Conservation (phyloP, 768 basidiomycete genomes). For the Tricholoma sp. region DNA sequence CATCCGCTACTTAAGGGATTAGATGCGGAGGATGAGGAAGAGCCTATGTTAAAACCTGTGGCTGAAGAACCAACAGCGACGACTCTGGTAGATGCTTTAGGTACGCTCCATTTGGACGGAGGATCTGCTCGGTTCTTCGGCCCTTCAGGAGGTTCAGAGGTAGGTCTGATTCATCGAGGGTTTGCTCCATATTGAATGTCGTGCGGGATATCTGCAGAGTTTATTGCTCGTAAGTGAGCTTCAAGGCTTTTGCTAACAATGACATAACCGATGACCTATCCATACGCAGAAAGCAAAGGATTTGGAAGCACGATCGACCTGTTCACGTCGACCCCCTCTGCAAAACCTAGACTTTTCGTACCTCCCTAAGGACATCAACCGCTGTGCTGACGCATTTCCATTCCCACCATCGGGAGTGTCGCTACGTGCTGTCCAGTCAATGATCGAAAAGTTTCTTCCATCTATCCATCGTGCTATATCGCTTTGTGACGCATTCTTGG, state of each 20-base stretch:
- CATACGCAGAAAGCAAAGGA: conserved; percentile 20
- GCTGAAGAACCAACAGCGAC: conserved; percentile 20
- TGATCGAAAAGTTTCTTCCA: conserved; percentile 44
- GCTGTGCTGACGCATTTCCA: conserved; percentile 40
- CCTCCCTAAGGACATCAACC: conserved; percentile 38
- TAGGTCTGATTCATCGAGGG: conserved; percentile 18
- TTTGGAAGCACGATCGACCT: conserved; percentile 12
- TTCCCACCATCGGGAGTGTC: conserved; percentile 35
- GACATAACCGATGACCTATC: not conserved
- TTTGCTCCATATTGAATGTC: not conserved
- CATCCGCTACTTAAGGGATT: conserved; percentile 40
- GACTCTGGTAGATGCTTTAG: conserved; percentile 29
- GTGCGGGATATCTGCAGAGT: conserved; percentile 25
- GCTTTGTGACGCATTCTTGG: conserved; percentile 42
- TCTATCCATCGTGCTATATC: conserved; percentile 33
- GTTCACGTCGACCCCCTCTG: conserved; percentile 13
- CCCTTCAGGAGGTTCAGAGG: conserved; percentile 46
- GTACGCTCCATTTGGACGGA: conserved; percentile 41
- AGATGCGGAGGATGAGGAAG: conserved; percentile 26
- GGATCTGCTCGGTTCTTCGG: conserved; percentile 41
- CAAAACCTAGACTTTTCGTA: conserved; percentile 40
- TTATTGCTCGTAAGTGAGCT: conserved; percentile 33
- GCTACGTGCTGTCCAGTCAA: conserved; percentile 26
- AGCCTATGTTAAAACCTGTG: conserved; percentile 22
- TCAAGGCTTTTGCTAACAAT: not conserved